Conservation (phyloP, 2,329 filamentous ascomycete genomes). For the Aspergillus transmontanensis region DNA sequence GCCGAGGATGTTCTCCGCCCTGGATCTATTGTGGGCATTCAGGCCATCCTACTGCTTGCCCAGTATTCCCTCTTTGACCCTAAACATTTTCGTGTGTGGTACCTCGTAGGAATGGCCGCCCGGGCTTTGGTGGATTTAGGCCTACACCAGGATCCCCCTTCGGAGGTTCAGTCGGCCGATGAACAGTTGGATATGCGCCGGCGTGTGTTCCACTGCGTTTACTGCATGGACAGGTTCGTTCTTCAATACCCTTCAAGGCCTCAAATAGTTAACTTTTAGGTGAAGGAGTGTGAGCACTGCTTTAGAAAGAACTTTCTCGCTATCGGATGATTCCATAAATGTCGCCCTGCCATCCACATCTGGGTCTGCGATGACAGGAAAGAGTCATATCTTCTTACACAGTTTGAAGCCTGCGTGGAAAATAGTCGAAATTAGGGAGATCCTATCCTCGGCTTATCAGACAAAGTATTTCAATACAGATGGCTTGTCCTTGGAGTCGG, state of each 20-base stretch:
- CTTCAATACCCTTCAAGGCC: neutral
- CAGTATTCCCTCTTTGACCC: slow-evolving; percentile 91
- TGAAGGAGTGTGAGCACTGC: slow-evolving; percentile 82
- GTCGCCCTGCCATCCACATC: slow-evolving; percentile 69
- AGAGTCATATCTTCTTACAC: slow-evolving; percentile 53
- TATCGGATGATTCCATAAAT: slow-evolving; percentile 83
- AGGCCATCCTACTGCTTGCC: slow-evolving; percentile 81
- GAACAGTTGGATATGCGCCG: slow-evolving; percentile 74
- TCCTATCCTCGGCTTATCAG: slow-evolving; percentile 89
- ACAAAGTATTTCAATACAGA: slow-evolving; percentile 79
- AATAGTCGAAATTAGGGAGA: slow-evolving; percentile 78
- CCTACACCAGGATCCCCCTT: slow-evolving; percentile 86
- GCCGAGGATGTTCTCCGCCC: slow-evolving; percentile 83
- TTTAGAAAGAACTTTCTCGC: slow-evolving; percentile 84
- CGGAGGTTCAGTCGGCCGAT: slow-evolving; percentile 68
- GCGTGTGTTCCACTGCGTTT: slow-evolving; percentile 86
- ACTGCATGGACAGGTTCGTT: slow-evolving; percentile 78
- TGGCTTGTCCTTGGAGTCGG: slow-evolving; percentile 58
- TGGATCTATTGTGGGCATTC: slow-evolving; percentile 81
- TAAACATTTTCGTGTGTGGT: slow-evolving; percentile 91
- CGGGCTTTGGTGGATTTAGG: slow-evolving; percentile 87
- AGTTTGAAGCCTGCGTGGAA: slow-evolving; percentile 72
- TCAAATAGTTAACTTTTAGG: neutral
- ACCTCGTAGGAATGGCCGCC: slow-evolving; percentile 85
- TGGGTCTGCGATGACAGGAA: slow-evolving; percentile 48